phyloP scores from a whole-genome alignment of 2,329 filamentous ascomycete genomes.

The Hypoxylon sp. region DNA sequence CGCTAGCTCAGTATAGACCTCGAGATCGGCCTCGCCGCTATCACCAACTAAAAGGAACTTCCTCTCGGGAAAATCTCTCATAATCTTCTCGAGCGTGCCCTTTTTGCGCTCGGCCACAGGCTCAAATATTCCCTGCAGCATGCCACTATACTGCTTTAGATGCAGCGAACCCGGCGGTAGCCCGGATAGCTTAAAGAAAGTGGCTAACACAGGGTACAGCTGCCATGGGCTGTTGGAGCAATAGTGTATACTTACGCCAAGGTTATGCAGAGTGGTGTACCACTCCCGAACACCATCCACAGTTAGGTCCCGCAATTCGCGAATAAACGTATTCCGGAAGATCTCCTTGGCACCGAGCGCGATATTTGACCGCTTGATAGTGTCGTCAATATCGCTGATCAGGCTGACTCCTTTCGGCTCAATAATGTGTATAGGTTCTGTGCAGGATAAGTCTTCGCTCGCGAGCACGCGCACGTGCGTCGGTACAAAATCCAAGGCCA shows the following conservation, averaged over 20 bases:
- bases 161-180: constrained; percentile 92
- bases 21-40: constrained; percentile 95
- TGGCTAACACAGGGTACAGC: constrained; percentile 88
- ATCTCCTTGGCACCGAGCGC: constrained; percentile 89
- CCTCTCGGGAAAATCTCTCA: constrained; percentile 89
- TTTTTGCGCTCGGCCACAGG: constrained; percentile 96
- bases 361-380: constrained; percentile 95
- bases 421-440: constrained; percentile 82
- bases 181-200: constrained; percentile 84
- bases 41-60: constrained; percentile 94
- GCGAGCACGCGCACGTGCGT: constrained; percentile 91
- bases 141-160: constrained; percentile 94
- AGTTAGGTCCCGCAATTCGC: constrained; percentile 84
- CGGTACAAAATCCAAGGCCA: constrained; percentile 88
- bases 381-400: constrained; percentile 98
- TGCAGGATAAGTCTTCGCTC: constrained; percentile 85
- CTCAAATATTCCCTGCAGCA: constrained; percentile 98
- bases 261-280: constrained; percentile 82
- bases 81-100: constrained; percentile 84
- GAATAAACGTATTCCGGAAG: constrained; percentile 95
- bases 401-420: constrained; percentile 86
- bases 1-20: constrained; percentile 96
- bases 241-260: constrained; percentile 93
- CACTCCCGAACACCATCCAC: constrained; percentile 91
- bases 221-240: constrained; percentile 99